Percentiles rank a stretch among this genome's conserved stretches.
Conservation (phyloP, 176 grass and related monocot genomes). For the Dendrocalamus sinicus region DNA sequence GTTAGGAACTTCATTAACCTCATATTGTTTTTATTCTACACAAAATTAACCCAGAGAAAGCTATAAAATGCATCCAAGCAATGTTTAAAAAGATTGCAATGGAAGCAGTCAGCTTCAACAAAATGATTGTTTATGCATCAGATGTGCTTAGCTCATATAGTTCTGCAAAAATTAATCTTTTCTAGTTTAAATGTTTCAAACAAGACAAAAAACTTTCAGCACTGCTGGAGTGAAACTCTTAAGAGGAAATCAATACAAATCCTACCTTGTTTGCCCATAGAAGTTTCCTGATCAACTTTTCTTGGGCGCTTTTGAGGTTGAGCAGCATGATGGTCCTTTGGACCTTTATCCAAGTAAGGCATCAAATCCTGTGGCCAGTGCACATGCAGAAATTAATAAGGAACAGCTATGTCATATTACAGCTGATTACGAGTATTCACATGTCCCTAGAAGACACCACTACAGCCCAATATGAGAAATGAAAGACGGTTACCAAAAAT, state of each 20-base stretch:
- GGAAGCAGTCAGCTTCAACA: background rate
- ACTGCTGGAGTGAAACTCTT: background rate
- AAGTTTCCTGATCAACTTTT: constrained; percentile 67
- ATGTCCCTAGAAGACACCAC: background rate
- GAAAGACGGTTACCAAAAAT: constrained; percentile 21
- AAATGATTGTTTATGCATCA: background rate
- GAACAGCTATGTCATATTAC: background rate
- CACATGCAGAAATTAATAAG: constrained; percentile 27
- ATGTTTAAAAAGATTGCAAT: background rate
- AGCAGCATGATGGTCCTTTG: constrained; percentile 78
- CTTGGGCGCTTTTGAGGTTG: constrained; percentile 93
- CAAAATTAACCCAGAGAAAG: background rate
- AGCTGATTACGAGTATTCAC: constrained; percentile 5
- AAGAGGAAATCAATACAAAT: background rate
- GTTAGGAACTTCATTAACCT: background rate
- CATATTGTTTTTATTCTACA: background rate
- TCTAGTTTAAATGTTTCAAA: background rate
- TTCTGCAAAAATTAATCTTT: background rate
- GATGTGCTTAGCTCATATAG: background rate
- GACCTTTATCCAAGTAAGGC: constrained; percentile 92
- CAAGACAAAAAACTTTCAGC: background rate
- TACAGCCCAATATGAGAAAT: background rate
- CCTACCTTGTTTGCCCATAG: constrained; percentile 55
- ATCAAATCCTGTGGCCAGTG: constrained; percentile 75
- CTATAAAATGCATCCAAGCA: constrained; percentile 5